A percentile compares a stretch with the other conserved stretches of the same genome.
Conservation (phyloP, 306 rosid genomes). For the Argentina anserina region DNA sequence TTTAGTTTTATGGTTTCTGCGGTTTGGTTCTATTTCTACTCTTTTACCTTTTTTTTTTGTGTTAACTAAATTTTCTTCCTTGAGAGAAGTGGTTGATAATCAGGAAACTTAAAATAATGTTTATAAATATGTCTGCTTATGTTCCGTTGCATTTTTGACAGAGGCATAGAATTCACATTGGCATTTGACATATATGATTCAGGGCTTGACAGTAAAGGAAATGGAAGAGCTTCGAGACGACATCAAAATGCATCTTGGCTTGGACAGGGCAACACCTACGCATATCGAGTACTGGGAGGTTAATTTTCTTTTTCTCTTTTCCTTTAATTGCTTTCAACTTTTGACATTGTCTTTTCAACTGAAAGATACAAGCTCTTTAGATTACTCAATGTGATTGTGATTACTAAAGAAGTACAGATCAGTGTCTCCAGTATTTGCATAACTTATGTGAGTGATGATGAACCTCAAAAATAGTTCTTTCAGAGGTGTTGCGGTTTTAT, state of each 20-base stretch:
- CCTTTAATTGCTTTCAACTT: slow-evolving; percentile 14
- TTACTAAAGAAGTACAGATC: not conserved
- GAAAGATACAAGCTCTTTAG: not conserved
- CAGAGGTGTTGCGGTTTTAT: not conserved
- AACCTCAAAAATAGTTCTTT: not conserved
- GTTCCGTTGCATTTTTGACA: not conserved
- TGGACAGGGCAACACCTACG: slow-evolving; percentile 88
- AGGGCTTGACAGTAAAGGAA: slow-evolving; percentile 96
- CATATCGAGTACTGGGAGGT: slow-evolving; percentile 98
- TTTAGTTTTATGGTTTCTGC: not conserved
- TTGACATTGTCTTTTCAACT: not conserved
- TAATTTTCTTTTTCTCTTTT: slow-evolving; percentile 28
- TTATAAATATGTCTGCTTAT: not conserved
- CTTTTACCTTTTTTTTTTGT: not conserved
- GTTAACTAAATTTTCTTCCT: not conserved
- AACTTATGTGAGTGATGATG: not conserved
- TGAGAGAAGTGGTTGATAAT: not conserved
- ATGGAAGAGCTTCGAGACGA: slow-evolving; percentile 95
- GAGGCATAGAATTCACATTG: slow-evolving; percentile 1
- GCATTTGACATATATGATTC: slow-evolving; percentile 31
- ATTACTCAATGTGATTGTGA: not conserved
- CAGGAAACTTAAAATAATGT: slow-evolving; percentile 3
- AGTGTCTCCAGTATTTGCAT: not conserved
- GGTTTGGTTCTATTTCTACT: not conserved
- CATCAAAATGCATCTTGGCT: slow-evolving; percentile 96